phyloP scores from a whole-genome alignment of 768 basidiomycete genomes.

The Chalciporus sphaerocephalus region DNA sequence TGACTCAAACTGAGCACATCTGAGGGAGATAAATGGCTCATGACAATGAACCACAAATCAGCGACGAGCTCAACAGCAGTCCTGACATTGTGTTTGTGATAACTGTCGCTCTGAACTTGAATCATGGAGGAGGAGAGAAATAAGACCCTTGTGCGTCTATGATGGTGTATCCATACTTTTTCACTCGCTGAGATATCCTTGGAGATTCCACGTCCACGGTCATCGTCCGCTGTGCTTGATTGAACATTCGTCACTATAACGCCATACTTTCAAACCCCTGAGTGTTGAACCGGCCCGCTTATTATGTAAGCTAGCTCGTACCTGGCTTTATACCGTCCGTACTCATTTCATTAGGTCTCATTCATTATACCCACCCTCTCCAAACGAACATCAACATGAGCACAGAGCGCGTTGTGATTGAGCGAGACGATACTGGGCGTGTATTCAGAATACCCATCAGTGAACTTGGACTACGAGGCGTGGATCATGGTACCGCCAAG shows the following conservation, averaged over 20 bases:
- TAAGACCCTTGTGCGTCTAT: background rate
- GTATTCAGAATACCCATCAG: slow-evolving; percentile 15
- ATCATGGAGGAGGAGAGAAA: background rate
- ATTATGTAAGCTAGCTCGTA: too few relatives aligned
- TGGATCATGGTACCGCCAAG: slow-evolving; percentile 8
- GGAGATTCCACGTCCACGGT: slow-evolving; percentile 5
- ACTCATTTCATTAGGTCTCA: too few relatives aligned
- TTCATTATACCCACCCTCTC: too few relatives aligned
- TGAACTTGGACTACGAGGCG: slow-evolving; percentile 1
- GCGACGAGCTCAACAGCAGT: slow-evolving; percentile 17
- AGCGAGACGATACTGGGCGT: slow-evolving; percentile 21
- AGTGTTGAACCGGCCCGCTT: slow-evolving; percentile 7
- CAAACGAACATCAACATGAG: slow-evolving; percentile 8
- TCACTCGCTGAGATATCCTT: background rate
- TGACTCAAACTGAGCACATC: slow-evolving; percentile 24
- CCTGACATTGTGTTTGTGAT: background rate
- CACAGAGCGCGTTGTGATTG: slow-evolving; percentile 11
- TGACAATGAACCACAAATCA: slow-evolving; percentile 29
- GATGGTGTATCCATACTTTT: slow-evolving; percentile 1
- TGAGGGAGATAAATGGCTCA: slow-evolving; percentile 24
- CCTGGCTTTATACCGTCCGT: too few relatives aligned
- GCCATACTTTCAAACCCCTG: slow-evolving; percentile 15
- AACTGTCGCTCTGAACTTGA: background rate
- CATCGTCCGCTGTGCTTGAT: slow-evolving; percentile 1
- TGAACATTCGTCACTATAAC: slow-evolving; percentile 18